These are phyloP conservation scores for Oryza australiensis DNA, from an alignment of 176 grass and related monocot species.

Conservation along the genomic window DNA sequence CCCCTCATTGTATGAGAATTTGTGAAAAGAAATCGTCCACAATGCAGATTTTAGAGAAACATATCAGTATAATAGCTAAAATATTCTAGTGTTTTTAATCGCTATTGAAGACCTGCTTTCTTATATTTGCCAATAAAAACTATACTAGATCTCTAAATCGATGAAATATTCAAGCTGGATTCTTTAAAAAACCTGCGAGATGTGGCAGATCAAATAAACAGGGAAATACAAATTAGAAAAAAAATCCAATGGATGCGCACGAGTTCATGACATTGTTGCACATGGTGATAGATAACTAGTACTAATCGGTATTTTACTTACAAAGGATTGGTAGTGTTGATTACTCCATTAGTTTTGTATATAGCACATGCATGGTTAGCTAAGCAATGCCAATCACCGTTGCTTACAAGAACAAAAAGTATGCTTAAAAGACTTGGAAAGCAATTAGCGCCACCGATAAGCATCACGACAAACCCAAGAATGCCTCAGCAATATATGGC, in stretches of 20 bases:
- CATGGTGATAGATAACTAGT: slow-evolving; percentile 21
- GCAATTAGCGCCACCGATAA: slow-evolving; percentile 17
- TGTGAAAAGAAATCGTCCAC: not conserved
- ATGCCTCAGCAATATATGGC: not conserved
- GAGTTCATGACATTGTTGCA: slow-evolving; percentile 30
- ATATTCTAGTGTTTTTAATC: not conserved
- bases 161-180: not conserved
- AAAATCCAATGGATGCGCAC: not conserved
- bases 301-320: not conserved
- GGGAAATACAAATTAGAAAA: slow-evolving; percentile 2
- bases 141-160: not conserved
- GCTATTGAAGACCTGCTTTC: too few relatives aligned
- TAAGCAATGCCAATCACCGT: slow-evolving; percentile 20
- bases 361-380: slow-evolving; percentile 46
- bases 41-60: not conserved
- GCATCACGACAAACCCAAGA: slow-evolving; percentile 34
- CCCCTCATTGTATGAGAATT: not conserved
- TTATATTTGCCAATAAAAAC: not conserved
- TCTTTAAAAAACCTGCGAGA: not conserved
- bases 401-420: slow-evolving; percentile 42
- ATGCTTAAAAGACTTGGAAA: slow-evolving; percentile 14
- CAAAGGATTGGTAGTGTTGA: not conserved
- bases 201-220: not conserved
- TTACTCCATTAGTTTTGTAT: slow-evolving; percentile 25
- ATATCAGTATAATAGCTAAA: not conserved